These are phyloP conservation scores for Aurifilum marmelostoma DNA, from an alignment of 2,329 filamentous ascomycete species.

Conservation along the genomic window DNA sequence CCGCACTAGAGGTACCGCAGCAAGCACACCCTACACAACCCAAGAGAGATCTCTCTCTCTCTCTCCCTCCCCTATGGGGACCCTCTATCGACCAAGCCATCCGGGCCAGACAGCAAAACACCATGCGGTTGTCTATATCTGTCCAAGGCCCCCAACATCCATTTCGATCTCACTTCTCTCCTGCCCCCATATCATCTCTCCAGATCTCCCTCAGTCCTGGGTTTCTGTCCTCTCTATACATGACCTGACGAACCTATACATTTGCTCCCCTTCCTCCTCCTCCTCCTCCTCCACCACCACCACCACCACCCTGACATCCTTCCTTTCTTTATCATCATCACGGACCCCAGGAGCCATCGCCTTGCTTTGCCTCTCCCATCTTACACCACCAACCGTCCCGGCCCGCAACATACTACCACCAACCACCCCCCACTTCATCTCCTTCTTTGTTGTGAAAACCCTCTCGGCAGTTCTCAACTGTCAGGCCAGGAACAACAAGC, in stretches of 20 bases:
- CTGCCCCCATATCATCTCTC: constrained; percentile 16
- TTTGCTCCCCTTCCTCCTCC: background rate
- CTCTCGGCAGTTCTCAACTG: background rate
- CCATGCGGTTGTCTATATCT: constrained; percentile 28
- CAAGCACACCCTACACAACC: background rate
- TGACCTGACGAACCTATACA: background rate
- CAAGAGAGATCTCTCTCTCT: constrained; percentile 12
- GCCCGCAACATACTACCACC: constrained; percentile 1
- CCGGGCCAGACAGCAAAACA: constrained; percentile 27
- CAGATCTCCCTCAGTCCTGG: constrained; percentile 7
- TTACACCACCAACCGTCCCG: background rate
- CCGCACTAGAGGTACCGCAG: constrained; percentile 9
- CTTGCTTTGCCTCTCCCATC: background rate
- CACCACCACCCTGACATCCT: constrained; percentile 19
- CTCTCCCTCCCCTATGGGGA: too few species aligned
- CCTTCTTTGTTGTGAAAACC: background rate
- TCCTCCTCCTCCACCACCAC: too few species aligned
- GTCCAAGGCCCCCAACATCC: constrained; percentile 25
- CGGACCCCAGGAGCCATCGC: constrained; percentile 7
- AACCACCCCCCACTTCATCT: constrained; percentile 7
- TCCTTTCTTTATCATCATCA: background rate
- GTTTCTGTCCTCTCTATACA: background rate
- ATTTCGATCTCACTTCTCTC: constrained; percentile 6
- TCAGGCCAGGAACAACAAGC: background rate
- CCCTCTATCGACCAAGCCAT: constrained; percentile 25